Conservation (phyloP, 23 red algal genomes). For the Cyanidiococcus yangmingshanensis region DNA sequence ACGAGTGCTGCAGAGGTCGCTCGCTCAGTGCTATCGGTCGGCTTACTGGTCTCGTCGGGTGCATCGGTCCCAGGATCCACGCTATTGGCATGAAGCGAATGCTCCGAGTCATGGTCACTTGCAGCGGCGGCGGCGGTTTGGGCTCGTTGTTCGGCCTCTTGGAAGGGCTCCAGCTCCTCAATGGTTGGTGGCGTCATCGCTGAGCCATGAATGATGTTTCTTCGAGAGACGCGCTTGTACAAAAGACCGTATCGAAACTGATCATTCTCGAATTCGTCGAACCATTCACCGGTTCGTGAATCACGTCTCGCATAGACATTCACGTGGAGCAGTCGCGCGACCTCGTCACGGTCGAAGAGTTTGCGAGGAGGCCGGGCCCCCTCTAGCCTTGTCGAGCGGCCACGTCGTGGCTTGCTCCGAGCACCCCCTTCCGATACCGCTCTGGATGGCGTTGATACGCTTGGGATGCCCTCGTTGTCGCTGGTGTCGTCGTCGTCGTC, state of each 20-base stretch:
- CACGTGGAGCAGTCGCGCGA: conserved; percentile 29
- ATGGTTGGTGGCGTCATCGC: conserved; percentile 44
- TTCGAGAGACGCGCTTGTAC: conserved; percentile 59
- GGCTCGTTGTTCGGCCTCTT: conserved; percentile 55
- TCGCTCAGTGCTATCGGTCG: background rate
- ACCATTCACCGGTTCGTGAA: conserved; percentile 60
- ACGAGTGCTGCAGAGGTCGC: background rate
- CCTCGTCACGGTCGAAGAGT: conserved; percentile 72
- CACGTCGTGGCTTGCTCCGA: background rate
- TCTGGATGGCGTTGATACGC: background rate
- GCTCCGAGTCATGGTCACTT: background rate
- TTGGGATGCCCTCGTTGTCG: conserved; percentile 20
- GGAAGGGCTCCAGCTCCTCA: conserved; percentile 76
- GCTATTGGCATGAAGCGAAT: background rate
- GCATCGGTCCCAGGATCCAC: background rate
- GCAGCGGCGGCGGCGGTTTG: conserved; percentile 30
- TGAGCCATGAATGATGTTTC: conserved; percentile 40
- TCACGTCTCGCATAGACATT: conserved; percentile 53
- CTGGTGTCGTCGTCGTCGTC: conserved; percentile 36
- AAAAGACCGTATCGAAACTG: conserved; percentile 57
- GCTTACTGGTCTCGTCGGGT: background rate
- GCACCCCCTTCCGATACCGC: background rate
- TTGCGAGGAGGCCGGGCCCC: conserved; percentile 57
- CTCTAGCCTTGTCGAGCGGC: background rate
- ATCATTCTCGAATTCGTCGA: conserved; percentile 67